Evolutionary conservation across 257 asterid genomes (phyloP).

Genomic region (Knoxia roxburghii): DNA sequence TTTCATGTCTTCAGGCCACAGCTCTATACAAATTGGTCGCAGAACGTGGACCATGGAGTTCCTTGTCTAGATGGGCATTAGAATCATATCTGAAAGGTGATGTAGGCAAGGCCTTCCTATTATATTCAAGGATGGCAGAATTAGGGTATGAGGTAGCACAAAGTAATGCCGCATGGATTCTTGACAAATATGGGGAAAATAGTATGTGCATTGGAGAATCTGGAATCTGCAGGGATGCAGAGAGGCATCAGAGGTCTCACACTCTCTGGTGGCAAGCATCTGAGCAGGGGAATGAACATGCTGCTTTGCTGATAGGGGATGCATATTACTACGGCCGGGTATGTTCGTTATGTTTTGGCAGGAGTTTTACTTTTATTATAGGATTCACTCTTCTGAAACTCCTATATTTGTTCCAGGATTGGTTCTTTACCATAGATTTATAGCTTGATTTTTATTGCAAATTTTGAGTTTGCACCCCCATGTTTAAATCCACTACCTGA

Average conservation of each 20-base stretch:
- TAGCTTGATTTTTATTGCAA: too few species aligned
- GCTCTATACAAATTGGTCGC: conserved; percentile 87
- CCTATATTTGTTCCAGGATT: too few species aligned
- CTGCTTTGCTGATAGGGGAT: conserved; percentile 97
- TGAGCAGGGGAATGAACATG: conserved; percentile 99
- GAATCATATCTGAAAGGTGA: conserved; percentile 93
- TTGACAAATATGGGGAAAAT: conserved; percentile 82
- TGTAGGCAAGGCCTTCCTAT: conserved; percentile 75
- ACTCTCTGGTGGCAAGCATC: conserved; percentile 99
- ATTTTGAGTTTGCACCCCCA: too few species aligned
- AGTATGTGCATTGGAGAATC: conserved; percentile 91
- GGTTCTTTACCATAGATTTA: neutral
- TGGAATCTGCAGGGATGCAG: conserved; percentile 83
- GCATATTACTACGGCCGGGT: conserved; percentile 98
- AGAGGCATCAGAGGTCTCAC: conserved; percentile 89
- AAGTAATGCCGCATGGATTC: conserved; percentile 99
- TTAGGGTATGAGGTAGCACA: conserved; percentile 98
- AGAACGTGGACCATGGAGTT: conserved; percentile 99
- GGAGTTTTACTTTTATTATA: neutral
- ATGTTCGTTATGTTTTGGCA: conserved; percentile 22
- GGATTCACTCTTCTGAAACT: neutral
- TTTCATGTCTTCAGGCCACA: conserved; percentile 55
- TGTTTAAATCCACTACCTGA: too few species aligned
- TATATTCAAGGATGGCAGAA: conserved; percentile 95
- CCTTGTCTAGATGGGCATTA: conserved; percentile 96